These are phyloP conservation scores for Secale cereale DNA, from an alignment of 176 grass and related monocot species.

Conservation along the genomic window DNA sequence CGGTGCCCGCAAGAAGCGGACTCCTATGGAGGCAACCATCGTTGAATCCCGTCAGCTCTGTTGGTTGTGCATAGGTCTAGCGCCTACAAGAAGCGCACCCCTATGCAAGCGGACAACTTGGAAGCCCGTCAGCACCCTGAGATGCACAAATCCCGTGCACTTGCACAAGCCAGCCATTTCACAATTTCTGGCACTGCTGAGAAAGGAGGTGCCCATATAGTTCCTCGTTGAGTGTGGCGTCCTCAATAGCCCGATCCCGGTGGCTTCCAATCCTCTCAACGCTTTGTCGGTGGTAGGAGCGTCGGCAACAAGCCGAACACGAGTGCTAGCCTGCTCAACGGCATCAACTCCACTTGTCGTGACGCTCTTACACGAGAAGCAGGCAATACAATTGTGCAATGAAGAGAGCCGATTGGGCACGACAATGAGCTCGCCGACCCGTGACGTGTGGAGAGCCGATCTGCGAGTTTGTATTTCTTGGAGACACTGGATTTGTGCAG, in stretches of 20 bases:
- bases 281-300: not conserved
- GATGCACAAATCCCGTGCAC: not conserved
- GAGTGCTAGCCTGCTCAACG: not conserved
- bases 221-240: too few relatives aligned
- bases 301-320: not conserved
- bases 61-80: not conserved
- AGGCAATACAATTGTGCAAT: not conserved
- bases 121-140: too few relatives aligned
- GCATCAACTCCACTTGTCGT: too few relatives aligned
- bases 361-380: not conserved
- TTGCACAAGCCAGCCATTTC: too few relatives aligned
- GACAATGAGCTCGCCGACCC: not conserved
- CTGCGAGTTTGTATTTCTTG: not conserved
- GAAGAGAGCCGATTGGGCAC: not conserved
- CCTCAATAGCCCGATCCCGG: too few relatives aligned
- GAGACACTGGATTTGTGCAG: accelerated
- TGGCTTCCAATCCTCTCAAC: too few relatives aligned
- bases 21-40: not conserved
- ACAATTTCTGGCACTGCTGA: too few relatives aligned
- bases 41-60: not conserved
- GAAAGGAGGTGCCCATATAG: too few relatives aligned
- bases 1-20: not conserved
- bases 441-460: too few relatives aligned
- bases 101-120: not conserved
- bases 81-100: not conserved